Conservation (phyloP, 371 early-diverging fungal genomes). For the Neoconidiobolus thromboides region DNA sequence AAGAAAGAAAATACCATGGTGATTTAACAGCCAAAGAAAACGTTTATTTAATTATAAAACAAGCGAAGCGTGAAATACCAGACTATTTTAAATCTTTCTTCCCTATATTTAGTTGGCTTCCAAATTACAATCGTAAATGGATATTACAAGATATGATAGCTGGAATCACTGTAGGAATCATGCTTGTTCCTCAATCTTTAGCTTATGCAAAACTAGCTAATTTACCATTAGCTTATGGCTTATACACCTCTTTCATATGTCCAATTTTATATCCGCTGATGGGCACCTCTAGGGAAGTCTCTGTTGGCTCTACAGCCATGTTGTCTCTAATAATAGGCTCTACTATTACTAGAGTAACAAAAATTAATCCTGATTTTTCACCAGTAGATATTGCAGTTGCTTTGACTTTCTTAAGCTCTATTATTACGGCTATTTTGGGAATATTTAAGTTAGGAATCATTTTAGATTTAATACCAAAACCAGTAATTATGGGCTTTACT, state of each 20-base stretch:
- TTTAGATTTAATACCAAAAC: constrained; percentile 63
- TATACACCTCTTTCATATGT: constrained; percentile 71
- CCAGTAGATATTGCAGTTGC: neutral
- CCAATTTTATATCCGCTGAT: constrained; percentile 51
- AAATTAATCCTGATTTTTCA: neutral
- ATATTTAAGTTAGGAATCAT: constrained; percentile 58
- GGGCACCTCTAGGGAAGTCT: constrained; percentile 70
- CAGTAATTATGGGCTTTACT: constrained; percentile 50
- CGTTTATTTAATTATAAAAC: neutral
- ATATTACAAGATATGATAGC: constrained; percentile 60
- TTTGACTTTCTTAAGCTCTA: constrained; percentile 16
- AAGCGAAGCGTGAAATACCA: neutral
- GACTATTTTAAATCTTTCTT: constrained; percentile 3
- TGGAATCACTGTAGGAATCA: constrained; percentile 63
- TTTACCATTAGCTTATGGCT: constrained; percentile 65
- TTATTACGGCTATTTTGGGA: constrained; percentile 42
- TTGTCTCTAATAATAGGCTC: constrained; percentile 52
- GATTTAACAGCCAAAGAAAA: neutral
- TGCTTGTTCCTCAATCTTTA: constrained; percentile 69
- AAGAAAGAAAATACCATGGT: neutral
- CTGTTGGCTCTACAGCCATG: constrained; percentile 76
- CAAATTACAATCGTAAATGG: constrained; percentile 32
- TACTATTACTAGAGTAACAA: constrained; percentile 24
- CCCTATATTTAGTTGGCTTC: constrained; percentile 11
- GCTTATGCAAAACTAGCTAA: constrained; percentile 67